Evolutionary conservation across 257 asterid species (phyloP).

Genomic region (Primulina tabacum): DNA sequence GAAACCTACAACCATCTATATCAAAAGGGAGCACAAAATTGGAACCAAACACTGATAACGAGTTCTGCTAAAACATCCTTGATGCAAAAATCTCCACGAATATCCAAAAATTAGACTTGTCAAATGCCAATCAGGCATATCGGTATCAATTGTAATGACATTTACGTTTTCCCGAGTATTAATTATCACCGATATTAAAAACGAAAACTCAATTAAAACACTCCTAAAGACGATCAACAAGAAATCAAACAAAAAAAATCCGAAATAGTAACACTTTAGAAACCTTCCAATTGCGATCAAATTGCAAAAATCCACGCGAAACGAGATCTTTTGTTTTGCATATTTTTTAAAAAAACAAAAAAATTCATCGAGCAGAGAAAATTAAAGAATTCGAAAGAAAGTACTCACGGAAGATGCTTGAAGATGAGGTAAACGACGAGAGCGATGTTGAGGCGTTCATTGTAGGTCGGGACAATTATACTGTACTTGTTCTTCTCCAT

Average conservation of each 20-base stretch:
- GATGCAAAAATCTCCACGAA: not conserved
- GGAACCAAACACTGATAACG: not conserved
- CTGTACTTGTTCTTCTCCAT: conserved; percentile 52
- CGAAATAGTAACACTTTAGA: not conserved
- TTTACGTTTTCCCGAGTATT: not conserved
- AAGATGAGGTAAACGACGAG: conserved; percentile 78
- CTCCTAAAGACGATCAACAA: conserved; percentile 1
- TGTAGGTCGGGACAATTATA: conserved; percentile 89
- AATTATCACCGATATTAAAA: not conserved
- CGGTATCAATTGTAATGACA: conserved; percentile 7
- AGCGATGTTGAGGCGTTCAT: conserved; percentile 96
- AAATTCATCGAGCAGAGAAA: no score
- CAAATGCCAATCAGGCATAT: not conserved
- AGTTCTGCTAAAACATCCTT: not conserved
- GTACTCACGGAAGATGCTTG: conserved; percentile 74
- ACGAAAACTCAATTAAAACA: conserved; percentile 10
- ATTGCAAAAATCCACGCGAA: not conserved
- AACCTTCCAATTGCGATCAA: conserved; percentile 12
- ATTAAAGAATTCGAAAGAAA: conserved; percentile 21
- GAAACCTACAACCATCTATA: not conserved
- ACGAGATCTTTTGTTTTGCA: no score
- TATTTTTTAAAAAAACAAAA: no score
- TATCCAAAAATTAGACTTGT: not conserved
- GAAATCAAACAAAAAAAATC: not conserved
- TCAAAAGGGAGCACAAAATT: conserved; percentile 13